Conservation (phyloP, 1,139 yeast species). For the Sugiyamaella castrensis region DNA sequence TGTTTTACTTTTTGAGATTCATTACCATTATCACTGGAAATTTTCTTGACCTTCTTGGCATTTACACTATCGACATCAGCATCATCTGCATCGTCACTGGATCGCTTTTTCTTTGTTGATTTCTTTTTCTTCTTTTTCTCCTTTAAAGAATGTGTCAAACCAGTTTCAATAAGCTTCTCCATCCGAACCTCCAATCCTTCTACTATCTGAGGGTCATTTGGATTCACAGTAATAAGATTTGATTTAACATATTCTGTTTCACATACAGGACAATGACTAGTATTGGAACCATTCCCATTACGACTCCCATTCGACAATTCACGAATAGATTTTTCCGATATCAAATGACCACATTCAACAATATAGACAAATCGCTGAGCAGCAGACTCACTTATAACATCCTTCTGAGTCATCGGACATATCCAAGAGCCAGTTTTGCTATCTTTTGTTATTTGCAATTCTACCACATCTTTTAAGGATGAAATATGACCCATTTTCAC, state of each 20-base stretch:
- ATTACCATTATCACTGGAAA: too few relatives aligned
- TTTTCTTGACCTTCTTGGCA: too few relatives aligned
- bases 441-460: constrained; percentile 36
- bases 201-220: constrained; percentile 33
- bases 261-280: constrained; percentile 45
- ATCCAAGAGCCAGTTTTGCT: constrained; percentile 39
- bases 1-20: too few relatives aligned
- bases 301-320: constrained; percentile 41
- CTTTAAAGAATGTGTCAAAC: constrained; percentile 51
- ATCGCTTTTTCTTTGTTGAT: constrained; percentile 3
- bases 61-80: too few relatives aligned
- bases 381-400: constrained; percentile 35
- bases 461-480: constrained; percentile 51
- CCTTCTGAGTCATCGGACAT: constrained; percentile 53
- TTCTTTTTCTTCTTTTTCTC: constrained; percentile 36
- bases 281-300: not conserved
- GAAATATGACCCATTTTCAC: constrained; percentile 45
- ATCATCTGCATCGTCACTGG: too few relatives aligned
- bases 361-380: constrained; percentile 46
- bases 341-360: constrained; percentile 55
- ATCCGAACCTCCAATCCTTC: constrained; percentile 40
- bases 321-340: constrained; percentile 43
- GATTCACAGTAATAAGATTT: constrained; percentile 43
- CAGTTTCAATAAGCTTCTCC: constrained; percentile 34
- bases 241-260: constrained; percentile 31